A percentile compares a stretch with the other conserved stretches of the same genome.
Evolutionary conservation across 23 red algal species (phyloP).

Genomic region (Gracilariopsis chorda): DNA sequence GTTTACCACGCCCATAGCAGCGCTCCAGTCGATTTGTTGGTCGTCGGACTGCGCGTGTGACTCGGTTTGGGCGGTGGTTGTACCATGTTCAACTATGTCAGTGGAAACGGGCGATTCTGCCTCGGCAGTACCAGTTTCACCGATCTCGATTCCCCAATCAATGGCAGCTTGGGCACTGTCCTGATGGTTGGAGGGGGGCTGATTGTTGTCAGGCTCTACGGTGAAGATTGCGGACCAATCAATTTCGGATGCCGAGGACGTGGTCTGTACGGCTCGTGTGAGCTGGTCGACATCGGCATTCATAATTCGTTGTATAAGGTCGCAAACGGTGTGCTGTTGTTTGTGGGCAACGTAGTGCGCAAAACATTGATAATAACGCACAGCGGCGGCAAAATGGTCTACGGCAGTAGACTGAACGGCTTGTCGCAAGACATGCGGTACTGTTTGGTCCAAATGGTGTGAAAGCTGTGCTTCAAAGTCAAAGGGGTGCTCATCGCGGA

Average conservation of each 20-base stretch:
- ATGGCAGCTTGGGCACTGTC: neutral
- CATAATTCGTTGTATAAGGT: neutral
- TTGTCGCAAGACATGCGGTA: neutral
- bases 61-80: neutral
- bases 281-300: neutral
- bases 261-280: neutral
- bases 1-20: neutral
- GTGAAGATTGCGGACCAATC: neutral
- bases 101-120: too few species aligned
- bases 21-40: constrained; percentile 26
- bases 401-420: neutral
- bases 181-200: neutral
- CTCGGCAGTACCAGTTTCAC: neutral
- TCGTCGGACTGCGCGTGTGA: neutral
- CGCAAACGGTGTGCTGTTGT: neutral
- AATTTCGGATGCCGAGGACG: neutral
- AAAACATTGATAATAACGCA: constrained; percentile 25
- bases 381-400: neutral
- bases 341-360: neutral
- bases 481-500: neutral
- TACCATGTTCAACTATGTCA: neutral
- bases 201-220: neutral
- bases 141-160: constrained; percentile 13
- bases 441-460: neutral
- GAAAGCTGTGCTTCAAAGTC: constrained; percentile 1